These are phyloP conservation scores for Globisporangium iwayamae DNA, from an alignment of 352 stramenopile genomes.

Conservation along the genomic window DNA sequence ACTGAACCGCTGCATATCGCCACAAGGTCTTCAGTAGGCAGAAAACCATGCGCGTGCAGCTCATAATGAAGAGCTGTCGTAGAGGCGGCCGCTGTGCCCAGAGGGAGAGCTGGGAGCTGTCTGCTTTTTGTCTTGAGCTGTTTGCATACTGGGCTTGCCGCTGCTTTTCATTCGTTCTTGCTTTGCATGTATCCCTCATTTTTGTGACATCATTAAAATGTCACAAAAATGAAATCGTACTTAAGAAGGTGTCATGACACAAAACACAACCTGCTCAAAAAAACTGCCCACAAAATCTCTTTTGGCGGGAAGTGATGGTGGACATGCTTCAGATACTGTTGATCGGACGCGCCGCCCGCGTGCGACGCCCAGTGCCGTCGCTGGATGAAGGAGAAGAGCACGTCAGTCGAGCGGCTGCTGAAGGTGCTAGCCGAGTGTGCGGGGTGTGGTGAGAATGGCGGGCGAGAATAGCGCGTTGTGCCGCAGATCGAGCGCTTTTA, in stretches of 20 bases:
- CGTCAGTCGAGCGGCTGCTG: not conserved
- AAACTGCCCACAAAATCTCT: too few species aligned
- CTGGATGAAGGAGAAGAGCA: not conserved
- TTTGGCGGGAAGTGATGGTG: constrained; percentile 3
- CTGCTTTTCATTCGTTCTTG: too few species aligned
- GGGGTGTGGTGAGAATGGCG: not conserved
- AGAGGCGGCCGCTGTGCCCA: too few species aligned
- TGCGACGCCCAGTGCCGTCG: not conserved
- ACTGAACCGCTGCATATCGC: not conserved
- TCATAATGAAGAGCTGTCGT: not conserved
- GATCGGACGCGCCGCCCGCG: constrained; percentile 1
- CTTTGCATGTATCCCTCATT: too few species aligned
- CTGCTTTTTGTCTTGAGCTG: too few species aligned
- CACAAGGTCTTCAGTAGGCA: not conserved
- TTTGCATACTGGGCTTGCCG: too few species aligned
- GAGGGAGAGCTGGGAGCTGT: too few species aligned
- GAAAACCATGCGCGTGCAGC: not conserved
- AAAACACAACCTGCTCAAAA: too few species aligned
- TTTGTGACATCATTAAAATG: not conserved
- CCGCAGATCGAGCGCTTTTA: constrained; percentile 3
- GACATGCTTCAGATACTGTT: constrained; percentile 19
- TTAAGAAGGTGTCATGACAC: not conserved
- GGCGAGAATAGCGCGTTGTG: not conserved
- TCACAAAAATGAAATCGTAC: constrained; percentile 1
- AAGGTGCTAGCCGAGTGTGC: not conserved